phyloP scores from a whole-genome alignment of 2,329 filamentous ascomycete species.

The Neofusicoccum ribis region DNA sequence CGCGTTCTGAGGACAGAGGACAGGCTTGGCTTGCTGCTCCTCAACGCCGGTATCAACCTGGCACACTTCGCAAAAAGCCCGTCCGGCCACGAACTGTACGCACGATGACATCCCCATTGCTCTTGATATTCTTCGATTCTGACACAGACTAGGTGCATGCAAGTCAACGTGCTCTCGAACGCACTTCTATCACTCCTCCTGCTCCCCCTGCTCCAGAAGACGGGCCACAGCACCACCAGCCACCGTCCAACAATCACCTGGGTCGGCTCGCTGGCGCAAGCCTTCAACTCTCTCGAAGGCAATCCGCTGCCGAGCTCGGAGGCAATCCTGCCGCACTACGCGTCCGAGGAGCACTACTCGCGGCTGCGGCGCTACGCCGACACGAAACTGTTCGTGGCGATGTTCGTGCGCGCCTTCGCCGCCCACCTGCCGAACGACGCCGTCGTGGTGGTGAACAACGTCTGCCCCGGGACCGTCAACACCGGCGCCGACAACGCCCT shows the following conservation, averaged over 20 bases:
- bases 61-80: not conserved
- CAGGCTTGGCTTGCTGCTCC: slow-evolving; percentile 2
- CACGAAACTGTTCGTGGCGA: not conserved
- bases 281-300: not conserved
- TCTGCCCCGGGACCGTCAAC: slow-evolving; percentile 8
- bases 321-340: not conserved
- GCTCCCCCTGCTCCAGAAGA: not conserved
- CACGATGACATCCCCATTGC: not conserved
- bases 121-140: not conserved
- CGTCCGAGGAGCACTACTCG: not conserved
- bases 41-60: slow-evolving; percentile 11
- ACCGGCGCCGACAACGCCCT: slow-evolving; percentile 7
- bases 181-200: not conserved
- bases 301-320: not conserved
- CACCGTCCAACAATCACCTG: slow-evolving; percentile 1
- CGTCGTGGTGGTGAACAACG: not conserved
- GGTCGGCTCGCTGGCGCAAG: slow-evolving; percentile 2
- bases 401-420: slow-evolving; percentile 2
- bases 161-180: slow-evolving; percentile 12
- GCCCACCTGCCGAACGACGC: not conserved
- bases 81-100: slow-evolving; percentile 6
- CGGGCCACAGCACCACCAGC: not conserved
- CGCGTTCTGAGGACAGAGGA: not conserved
- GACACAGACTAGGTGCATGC: not conserved
- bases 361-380: not conserved